phyloP scores from a whole-genome alignment of 768 basidiomycete genomes.

The Rhizopogon roseolus region DNA sequence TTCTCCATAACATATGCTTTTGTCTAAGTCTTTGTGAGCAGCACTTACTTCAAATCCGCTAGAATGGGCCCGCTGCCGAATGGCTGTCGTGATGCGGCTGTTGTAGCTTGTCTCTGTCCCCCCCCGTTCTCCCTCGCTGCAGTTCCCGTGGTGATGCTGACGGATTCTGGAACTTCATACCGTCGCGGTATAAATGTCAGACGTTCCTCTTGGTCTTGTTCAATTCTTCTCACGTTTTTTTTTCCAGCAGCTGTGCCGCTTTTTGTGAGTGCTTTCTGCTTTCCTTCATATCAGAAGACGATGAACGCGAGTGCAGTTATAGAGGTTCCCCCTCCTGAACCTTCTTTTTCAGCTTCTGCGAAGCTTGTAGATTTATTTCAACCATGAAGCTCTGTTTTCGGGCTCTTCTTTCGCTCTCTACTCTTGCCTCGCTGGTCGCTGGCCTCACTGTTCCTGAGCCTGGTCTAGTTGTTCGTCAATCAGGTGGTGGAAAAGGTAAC shows the following conservation, averaged over 20 bases:
- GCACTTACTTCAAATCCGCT: background rate
- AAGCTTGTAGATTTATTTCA: constrained; percentile 32
- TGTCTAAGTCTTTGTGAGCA: background rate
- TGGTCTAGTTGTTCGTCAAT: constrained; percentile 14
- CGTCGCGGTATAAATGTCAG: background rate
- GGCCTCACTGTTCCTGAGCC: constrained; percentile 18
- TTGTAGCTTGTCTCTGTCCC: background rate
- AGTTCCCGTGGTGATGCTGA: constrained; percentile 6
- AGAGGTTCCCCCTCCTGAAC: constrained; percentile 25
- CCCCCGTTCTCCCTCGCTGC: background rate
- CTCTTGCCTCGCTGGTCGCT: constrained; percentile 29
- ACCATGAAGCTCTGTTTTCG: constrained; percentile 48
- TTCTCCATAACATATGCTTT: background rate
- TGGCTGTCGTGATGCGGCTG: constrained; percentile 4
- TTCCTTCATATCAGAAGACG: background rate
- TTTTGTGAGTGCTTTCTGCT: background rate
- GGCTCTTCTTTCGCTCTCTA: constrained; percentile 31
- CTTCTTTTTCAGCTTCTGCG: constrained; percentile 42
- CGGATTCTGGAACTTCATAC: background rate
- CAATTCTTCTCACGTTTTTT: constrained; percentile 15
- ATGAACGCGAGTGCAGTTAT: background rate
- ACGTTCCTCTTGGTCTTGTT: constrained; percentile 13
- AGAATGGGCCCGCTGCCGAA: background rate
- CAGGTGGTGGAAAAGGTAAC: constrained; percentile 14
- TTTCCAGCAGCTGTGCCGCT: constrained; percentile 54